Evolutionary conservation across 331 rosid genomes (phyloP).

Genomic region (Spiraea crenata): DNA sequence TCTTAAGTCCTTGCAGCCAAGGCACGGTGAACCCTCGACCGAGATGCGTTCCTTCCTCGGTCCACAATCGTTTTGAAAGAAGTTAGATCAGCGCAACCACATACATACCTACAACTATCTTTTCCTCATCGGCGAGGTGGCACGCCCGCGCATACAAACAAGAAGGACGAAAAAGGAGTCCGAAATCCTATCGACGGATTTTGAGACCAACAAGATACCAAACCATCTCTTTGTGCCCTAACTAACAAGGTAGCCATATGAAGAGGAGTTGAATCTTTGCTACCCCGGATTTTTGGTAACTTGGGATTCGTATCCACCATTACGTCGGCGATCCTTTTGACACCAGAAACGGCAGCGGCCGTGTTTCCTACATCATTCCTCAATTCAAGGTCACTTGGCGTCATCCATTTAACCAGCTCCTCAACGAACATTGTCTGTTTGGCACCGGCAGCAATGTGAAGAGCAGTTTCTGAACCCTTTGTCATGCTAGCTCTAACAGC

Average conservation of each 20-base stretch:
- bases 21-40: no score
- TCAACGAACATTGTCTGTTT: constrained; percentile 22
- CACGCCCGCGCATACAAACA: no score
- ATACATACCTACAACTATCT: no score
- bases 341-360: constrained; percentile 40
- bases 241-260: constrained; percentile 26
- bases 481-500: constrained; percentile 20
- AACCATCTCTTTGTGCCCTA: constrained; percentile 35
- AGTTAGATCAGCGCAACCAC: no score
- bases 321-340: constrained; percentile 27
- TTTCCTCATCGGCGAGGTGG: no score
- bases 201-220: no score
- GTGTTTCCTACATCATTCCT: constrained; percentile 24
- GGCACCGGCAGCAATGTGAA: constrained; percentile 36
- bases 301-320: constrained; percentile 28
- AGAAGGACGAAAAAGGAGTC: no score
- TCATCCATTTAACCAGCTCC: constrained; percentile 30
- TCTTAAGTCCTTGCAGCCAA: no score
- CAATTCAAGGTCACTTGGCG: constrained; percentile 10
- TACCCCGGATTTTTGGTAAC: constrained; percentile 32
- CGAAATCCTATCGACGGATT: no score
- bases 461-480: constrained; percentile 25
- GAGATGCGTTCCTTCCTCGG: no score
- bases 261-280: constrained; percentile 23
- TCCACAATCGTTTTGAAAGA: no score